A percentile compares a stretch with the other conserved stretches of the same genome.
Evolutionary conservation across 345 rosid genomes (phyloP).

Genomic region (Dimocarpus longan): DNA sequence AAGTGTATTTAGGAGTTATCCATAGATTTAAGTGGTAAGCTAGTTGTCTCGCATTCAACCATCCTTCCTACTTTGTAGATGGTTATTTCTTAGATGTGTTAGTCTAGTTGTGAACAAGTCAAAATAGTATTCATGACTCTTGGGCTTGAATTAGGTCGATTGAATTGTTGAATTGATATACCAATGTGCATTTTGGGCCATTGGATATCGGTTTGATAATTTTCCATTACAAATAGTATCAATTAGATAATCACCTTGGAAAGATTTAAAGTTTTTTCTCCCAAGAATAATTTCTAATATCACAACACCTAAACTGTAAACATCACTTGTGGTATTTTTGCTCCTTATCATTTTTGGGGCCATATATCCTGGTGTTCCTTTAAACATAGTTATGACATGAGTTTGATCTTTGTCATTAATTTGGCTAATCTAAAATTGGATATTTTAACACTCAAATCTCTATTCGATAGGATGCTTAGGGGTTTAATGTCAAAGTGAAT

Average conservation of each 20-base stretch:
- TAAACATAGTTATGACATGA: background rate
- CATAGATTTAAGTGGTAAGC: too few relatives aligned
- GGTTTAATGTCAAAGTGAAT: slow-evolving; percentile 15
- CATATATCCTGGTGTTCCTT: background rate
- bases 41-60: too few relatives aligned
- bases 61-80: too few relatives aligned
- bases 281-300: slow-evolving; percentile 6
- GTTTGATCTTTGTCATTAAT: slow-evolving; percentile 6
- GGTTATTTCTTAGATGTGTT: too few relatives aligned
- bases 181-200: too few relatives aligned
- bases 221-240: background rate
- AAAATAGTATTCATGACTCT: too few relatives aligned
- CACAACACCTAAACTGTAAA: slow-evolving; percentile 19
- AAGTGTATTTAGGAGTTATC: too few relatives aligned
- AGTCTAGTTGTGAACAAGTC: too few relatives aligned
- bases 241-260: background rate
- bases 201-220: too few relatives aligned
- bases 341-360: too few relatives aligned
- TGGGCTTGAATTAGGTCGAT: too few relatives aligned
- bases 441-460: slow-evolving; percentile 9
- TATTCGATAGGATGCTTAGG: background rate
- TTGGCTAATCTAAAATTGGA: slow-evolving; percentile 16
- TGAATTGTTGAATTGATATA: too few relatives aligned
- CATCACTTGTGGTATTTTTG: slow-evolving; percentile 10
- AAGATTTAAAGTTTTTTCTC: background rate